These are phyloP conservation scores for Curvularia verruculosa DNA, from an alignment of 2,329 filamentous ascomycete genomes.

Conservation along the genomic window DNA sequence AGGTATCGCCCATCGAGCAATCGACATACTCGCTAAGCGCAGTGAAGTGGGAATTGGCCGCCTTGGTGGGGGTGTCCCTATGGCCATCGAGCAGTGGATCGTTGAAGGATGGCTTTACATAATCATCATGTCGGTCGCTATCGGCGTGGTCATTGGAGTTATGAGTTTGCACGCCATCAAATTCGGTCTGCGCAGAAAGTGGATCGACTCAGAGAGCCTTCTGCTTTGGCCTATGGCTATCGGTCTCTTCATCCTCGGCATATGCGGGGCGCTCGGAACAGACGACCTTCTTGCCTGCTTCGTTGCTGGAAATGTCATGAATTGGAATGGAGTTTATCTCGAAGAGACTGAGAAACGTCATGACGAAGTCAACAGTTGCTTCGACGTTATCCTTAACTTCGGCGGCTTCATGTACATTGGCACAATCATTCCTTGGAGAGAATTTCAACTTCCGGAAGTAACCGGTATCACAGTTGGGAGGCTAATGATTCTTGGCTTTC, in stretches of 20 bases:
- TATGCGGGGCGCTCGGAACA: conserved; percentile 61
- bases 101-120: conserved; percentile 67
- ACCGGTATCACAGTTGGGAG: conserved; percentile 61
- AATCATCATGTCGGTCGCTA: conserved; percentile 59
- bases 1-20: conserved; percentile 3
- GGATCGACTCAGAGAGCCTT: conserved; percentile 59
- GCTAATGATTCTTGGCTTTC: conserved; percentile 59
- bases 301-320: conserved; percentile 63
- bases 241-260: conserved; percentile 62
- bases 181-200: conserved; percentile 49
- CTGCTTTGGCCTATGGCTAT: conserved; percentile 59
- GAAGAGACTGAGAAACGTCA: conserved; percentile 62
- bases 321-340: conserved; percentile 68
- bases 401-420: conserved; percentile 67
- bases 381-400: conserved; percentile 66
- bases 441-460: conserved; percentile 60
- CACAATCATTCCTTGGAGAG: conserved; percentile 60
- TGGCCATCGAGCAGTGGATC: conserved; percentile 63
- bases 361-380: conserved; percentile 65
- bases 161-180: conserved; percentile 56
- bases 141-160: conserved; percentile 61
- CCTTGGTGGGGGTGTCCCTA: conserved; percentile 58
- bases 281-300: conserved; percentile 68
- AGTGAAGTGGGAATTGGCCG: conserved; percentile 55
- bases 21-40: conserved; percentile 17